phyloP scores from a whole-genome alignment of 192 early-diverging fungal genomes.

The Umbelopsis sp. region DNA sequence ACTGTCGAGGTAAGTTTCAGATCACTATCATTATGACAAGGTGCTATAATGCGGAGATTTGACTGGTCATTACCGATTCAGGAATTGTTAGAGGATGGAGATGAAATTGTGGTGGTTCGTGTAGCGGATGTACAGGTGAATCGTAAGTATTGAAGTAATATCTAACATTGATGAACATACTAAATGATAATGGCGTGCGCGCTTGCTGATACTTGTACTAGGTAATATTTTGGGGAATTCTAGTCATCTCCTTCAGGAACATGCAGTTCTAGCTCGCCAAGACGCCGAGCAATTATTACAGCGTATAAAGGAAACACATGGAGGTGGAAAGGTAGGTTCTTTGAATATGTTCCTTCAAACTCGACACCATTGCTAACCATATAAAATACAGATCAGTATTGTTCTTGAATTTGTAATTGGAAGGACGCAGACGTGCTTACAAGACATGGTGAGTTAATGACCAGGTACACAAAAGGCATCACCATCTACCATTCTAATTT shows the following conservation, averaged over 20 bases:
- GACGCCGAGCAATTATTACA: conserved; percentile 28
- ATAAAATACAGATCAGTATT: conserved; percentile 43
- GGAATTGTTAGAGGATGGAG: conserved; percentile 47
- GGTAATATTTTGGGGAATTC: not conserved
- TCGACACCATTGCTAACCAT: not conserved
- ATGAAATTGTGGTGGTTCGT: conserved; percentile 30
- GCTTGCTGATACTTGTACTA: not conserved
- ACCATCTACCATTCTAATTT: not conserved
- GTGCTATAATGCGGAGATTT: not conserved
- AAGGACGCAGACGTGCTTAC: conserved; percentile 41
- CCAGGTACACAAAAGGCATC: not conserved
- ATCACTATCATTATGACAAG: not conserved
- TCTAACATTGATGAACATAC: too few relatives aligned
- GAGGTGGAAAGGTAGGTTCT: conserved; percentile 7
- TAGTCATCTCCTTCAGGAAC: not conserved
- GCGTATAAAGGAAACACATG: conserved; percentile 13
- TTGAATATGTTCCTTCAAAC: not conserved
- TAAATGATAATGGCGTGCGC: not conserved
- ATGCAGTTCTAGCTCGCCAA: conserved; percentile 28
- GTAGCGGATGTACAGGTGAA: not conserved
- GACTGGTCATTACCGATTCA: not conserved
- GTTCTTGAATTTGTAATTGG: conserved; percentile 45
- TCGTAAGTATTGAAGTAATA: not conserved
- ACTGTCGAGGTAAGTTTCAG: conserved; percentile 27
- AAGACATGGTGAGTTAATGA: conserved; percentile 40